These are phyloP conservation scores for Colletotrichum salicis DNA, from an alignment of 2,329 filamentous ascomycete species.

Conservation along the genomic window DNA sequence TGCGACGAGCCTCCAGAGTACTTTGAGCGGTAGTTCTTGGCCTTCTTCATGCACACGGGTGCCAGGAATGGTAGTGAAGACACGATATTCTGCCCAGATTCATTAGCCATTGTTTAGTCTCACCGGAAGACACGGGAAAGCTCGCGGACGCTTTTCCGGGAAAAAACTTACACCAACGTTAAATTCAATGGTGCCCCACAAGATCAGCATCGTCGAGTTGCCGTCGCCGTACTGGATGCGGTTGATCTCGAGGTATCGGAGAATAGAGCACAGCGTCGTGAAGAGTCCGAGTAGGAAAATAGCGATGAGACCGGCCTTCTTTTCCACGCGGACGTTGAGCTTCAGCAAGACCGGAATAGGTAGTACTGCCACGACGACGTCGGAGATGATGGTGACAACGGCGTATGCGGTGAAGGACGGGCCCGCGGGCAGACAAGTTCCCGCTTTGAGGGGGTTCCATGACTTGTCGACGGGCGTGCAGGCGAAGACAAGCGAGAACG, in stretches of 20 bases:
- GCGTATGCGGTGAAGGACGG: constrained; percentile 63
- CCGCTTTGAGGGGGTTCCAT: constrained; percentile 54
- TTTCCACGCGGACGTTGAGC: constrained; percentile 58
- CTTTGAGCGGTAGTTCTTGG: constrained; percentile 53
- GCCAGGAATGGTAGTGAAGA: constrained; percentile 58
- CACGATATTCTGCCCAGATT: constrained; percentile 52
- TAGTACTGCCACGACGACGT: constrained; percentile 60
- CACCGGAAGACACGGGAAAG: not conserved
- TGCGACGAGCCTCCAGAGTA: constrained; percentile 43
- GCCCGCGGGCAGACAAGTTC: constrained; percentile 57
- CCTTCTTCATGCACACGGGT: constrained; percentile 54
- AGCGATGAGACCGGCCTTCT: constrained; percentile 61
- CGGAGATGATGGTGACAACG: constrained; percentile 61
- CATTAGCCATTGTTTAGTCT: not conserved
- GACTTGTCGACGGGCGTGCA: constrained; percentile 60
- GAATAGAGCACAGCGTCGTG: constrained; percentile 64
- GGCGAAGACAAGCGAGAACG: constrained; percentile 60
- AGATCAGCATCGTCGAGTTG: constrained; percentile 65
- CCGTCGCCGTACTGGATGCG: constrained; percentile 61
- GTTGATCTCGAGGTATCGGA: constrained; percentile 63
- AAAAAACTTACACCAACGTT: constrained; percentile 61
- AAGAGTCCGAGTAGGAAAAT: constrained; percentile 65
- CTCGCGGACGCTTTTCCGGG: not conserved
- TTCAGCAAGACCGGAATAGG: constrained; percentile 61
- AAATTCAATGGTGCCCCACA: constrained; percentile 68